Percentiles rank a stretch among this genome's conserved stretches.
phyloP scores from a whole-genome alignment of 257 asterid genomes.

The Nicotiana sylvestris region DNA sequence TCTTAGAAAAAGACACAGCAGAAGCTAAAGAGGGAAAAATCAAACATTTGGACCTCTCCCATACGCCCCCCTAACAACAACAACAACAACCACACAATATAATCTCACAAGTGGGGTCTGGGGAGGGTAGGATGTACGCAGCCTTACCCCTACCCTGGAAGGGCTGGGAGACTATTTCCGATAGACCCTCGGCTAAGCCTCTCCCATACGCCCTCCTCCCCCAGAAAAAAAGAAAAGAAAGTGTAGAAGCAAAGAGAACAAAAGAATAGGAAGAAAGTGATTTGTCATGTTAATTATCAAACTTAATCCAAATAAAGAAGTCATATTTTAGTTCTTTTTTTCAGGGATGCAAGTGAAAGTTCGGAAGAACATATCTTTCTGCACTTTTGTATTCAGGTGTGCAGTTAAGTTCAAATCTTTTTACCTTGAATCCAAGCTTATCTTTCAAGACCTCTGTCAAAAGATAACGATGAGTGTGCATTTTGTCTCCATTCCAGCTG shows the following conservation, averaged over 20 bases:
- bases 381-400: neutral
- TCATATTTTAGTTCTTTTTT: neutral
- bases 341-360: neutral
- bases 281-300: neutral
- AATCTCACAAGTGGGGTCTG: no score
- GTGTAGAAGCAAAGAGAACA: neutral
- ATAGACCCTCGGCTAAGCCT: neutral
- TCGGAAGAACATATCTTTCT: neutral
- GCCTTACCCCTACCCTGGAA: no score
- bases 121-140: no score
- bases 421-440: conserved; percentile 84
- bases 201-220: neutral
- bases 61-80: no score
- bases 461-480: conserved; percentile 55
- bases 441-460: conserved; percentile 72
- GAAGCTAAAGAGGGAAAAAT: no score
- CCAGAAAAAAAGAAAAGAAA: neutral
- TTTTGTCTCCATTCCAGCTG: conserved; percentile 72
- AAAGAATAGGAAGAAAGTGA: neutral
- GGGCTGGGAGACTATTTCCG: no score
- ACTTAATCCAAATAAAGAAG: neutral
- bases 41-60: neutral
- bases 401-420: conserved; percentile 3
- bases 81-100: no score
- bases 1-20: no score